A percentile compares a stretch with the other conserved stretches of the same genome.
Evolutionary conservation across 257 asterid genomes (phyloP).

Genomic region (Jasminum sambac): DNA sequence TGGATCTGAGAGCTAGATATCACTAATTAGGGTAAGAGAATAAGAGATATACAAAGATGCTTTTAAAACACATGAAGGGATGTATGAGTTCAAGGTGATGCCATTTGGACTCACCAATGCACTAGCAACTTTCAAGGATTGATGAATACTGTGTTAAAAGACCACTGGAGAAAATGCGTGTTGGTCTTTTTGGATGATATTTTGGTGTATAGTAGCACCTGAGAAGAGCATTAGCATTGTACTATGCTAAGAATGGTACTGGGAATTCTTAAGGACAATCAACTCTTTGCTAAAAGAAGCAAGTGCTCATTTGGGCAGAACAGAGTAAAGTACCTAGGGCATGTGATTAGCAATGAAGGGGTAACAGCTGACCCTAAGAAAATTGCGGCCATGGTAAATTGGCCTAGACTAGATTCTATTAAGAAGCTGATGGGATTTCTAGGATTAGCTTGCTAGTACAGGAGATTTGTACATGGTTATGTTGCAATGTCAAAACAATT

Average conservation of each 20-base stretch:
- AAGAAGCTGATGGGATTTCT: neutral
- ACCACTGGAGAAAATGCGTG: neutral
- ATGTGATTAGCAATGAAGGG: neutral
- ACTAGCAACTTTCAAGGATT: too few species aligned
- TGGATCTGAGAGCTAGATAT: neutral
- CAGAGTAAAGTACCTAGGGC: neutral
- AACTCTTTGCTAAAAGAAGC: neutral
- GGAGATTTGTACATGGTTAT: too few species aligned
- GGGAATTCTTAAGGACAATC: neutral
- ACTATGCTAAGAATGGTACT: neutral
- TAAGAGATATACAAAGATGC: neutral
- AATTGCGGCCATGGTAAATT: neutral
- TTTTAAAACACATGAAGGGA: neutral
- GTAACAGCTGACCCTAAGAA: neutral
- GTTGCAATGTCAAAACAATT: too few species aligned
- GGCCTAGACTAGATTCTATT: neutral
- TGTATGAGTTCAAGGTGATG: too few species aligned
- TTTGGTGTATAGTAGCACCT: too few species aligned
- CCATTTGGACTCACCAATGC: too few species aligned
- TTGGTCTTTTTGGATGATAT: too few species aligned
- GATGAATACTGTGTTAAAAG: neutral
- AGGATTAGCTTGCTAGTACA: neutral
- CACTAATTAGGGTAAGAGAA: neutral
- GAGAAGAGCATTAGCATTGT: too few species aligned
- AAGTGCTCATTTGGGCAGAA: constrained; percentile 6